Conservation (phyloP, 2,329 filamentous ascomycete genomes). For the Aspergillus alliaceus region DNA sequence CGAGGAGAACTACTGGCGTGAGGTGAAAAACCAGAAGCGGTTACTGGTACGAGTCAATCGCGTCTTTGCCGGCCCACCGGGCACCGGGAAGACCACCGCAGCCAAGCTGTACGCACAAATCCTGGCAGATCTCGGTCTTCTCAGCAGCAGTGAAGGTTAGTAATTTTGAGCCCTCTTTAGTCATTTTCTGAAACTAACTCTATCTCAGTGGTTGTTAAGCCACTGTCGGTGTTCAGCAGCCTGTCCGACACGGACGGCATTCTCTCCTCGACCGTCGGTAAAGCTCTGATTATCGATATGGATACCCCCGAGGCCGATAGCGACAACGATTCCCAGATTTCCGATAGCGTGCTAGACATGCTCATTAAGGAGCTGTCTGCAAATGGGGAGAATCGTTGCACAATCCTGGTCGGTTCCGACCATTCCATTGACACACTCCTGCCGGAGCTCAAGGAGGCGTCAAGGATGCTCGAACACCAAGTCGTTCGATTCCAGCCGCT, state of each 20-base stretch:
- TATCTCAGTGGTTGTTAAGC: constrained; percentile 3
- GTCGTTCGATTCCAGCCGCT: constrained; percentile 15
- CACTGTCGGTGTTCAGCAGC: constrained; percentile 5
- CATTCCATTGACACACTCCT: constrained; percentile 14
- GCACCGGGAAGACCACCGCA: constrained; percentile 23
- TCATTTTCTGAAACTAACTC: neutral
- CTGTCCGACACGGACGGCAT: constrained; percentile 4
- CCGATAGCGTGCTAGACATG: constrained; percentile 4
- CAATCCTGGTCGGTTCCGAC: constrained; percentile 13
- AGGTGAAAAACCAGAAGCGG: constrained; percentile 18
- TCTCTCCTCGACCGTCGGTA: constrained; percentile 8
- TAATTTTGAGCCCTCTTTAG: neutral
- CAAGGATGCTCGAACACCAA: constrained; percentile 6
- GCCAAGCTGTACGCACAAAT: constrained; percentile 20
- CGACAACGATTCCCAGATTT: neutral
- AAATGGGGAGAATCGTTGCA: constrained; percentile 10
- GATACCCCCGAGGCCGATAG: constrained; percentile 7
- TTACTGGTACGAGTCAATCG: constrained; percentile 17
- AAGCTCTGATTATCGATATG: constrained; percentile 17
- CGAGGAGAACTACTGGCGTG: constrained; percentile 20
- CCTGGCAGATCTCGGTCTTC: constrained; percentile 17
- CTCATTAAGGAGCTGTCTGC: constrained; percentile 7
- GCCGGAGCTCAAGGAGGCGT: constrained; percentile 9
- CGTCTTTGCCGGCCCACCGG: constrained; percentile 19
- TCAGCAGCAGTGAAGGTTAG: constrained; percentile 14